These are phyloP conservation scores for Xerocomellus amylosporus DNA, from an alignment of 768 basidiomycete genomes.

Conservation along the genomic window DNA sequence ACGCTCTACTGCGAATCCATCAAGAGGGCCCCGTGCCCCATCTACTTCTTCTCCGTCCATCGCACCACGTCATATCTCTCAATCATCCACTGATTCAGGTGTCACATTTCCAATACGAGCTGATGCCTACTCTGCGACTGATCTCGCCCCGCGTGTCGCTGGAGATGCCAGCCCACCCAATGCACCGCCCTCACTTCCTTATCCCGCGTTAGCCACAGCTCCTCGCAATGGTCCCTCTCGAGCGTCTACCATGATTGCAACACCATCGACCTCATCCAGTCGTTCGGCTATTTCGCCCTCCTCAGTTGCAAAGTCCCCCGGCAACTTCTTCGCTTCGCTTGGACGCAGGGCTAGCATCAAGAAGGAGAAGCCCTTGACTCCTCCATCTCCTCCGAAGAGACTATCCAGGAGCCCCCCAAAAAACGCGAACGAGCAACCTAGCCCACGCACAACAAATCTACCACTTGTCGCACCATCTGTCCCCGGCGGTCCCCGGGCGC, in stretches of 20 bases:
- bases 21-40: constrained; percentile 27
- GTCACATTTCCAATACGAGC: constrained; percentile 75
- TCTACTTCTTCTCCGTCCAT: constrained; percentile 44
- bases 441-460: constrained; percentile 32
- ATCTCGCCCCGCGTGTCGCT: constrained; percentile 50
- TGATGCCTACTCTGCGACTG: constrained; percentile 78
- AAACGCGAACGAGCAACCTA: constrained; percentile 22
- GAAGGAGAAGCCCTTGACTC: constrained; percentile 33
- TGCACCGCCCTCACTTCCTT: constrained; percentile 63
- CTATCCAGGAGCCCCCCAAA: constrained; percentile 39
- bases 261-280: constrained; percentile 46
- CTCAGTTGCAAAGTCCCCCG: constrained; percentile 41
- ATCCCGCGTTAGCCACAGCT: constrained; percentile 60
- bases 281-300: constrained; percentile 47
- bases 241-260: constrained; percentile 33
- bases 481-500: constrained; percentile 74
- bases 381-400: constrained; percentile 34
- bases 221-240: constrained; percentile 26
- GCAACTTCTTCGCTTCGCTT: constrained; percentile 71
- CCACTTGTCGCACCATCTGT: constrained; percentile 45
- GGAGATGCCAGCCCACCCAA: constrained; percentile 53
- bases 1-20: constrained; percentile 27
- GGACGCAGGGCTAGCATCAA: constrained; percentile 65
- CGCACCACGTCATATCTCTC: constrained; percentile 65
- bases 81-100: constrained; percentile 70